These are phyloP conservation scores for Zoysia matrella DNA, from an alignment of 202 grass and related monocot species.

Conservation along the genomic window DNA sequence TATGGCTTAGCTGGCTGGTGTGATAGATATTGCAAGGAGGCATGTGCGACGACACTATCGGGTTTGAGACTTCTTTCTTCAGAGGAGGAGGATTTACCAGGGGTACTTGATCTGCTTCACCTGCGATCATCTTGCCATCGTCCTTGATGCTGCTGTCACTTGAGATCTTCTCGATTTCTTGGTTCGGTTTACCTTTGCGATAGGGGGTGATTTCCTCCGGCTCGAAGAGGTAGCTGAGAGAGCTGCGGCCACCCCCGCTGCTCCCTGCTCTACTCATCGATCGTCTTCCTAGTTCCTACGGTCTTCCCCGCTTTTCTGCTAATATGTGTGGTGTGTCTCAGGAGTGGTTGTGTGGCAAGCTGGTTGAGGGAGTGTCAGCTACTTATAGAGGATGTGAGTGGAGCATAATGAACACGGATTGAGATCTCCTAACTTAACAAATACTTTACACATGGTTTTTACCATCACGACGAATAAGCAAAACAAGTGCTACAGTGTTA, in stretches of 20 bases:
- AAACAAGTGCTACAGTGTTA: no score
- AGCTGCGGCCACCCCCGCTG: slow-evolving; percentile 72
- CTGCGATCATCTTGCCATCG: slow-evolving; percentile 10
- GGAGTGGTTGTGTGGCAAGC: not conserved
- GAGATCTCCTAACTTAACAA: no score
- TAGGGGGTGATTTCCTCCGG: slow-evolving; percentile 34
- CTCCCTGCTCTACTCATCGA: slow-evolving; percentile 69
- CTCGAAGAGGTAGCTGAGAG: slow-evolving; percentile 78
- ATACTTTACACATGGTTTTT: no score
- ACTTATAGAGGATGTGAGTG: slow-evolving; percentile 47
- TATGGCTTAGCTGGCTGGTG: slow-evolving; percentile 51
- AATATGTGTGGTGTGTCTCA: not conserved
- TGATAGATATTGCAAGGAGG: slow-evolving; percentile 47
- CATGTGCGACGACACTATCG: slow-evolving; percentile 48
- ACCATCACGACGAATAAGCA: no score
- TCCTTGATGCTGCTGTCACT: not conserved
- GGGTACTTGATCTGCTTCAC: slow-evolving; percentile 12
- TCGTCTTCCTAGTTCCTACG: not conserved
- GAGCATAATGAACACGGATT: no score
- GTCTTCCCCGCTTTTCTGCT: not conserved
- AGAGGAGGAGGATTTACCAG: slow-evolving; percentile 2
- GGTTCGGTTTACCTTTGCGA: slow-evolving; percentile 12
- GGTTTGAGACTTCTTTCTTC: slow-evolving; percentile 44
- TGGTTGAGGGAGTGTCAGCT: slow-evolving; percentile 16
- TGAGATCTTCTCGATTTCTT: slow-evolving; percentile 10